A percentile compares a stretch with the other conserved stretches of the same genome.
These are phyloP conservation scores for Tuber umbilicatum DNA, from an alignment of 495 filamentous ascomycete species.

Conservation along the genomic window DNA sequence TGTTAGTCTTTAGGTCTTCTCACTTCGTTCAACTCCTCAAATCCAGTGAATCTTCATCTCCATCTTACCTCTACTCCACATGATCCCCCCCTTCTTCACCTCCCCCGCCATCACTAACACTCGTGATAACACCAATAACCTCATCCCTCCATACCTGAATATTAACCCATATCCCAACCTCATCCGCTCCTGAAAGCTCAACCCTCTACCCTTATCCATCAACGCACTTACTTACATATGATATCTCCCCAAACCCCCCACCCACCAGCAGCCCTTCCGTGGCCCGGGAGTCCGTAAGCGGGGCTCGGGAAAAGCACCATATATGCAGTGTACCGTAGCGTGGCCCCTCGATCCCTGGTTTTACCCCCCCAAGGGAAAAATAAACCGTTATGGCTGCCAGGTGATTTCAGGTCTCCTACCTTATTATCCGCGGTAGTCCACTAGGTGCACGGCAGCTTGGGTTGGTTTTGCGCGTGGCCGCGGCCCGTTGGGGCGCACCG, in stretches of 20 bases:
- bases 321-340: neutral
- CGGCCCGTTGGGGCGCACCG: neutral
- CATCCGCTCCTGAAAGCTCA: neutral
- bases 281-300: neutral
- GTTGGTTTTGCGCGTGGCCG: neutral
- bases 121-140: neutral
- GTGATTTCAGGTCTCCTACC: neutral
- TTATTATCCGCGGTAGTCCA: neutral
- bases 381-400: neutral
- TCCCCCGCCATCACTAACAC: neutral
- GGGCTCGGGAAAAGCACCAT: neutral
- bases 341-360: neutral
- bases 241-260: neutral
- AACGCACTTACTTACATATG: neutral
- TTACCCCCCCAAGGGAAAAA: neutral
- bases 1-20: neutral
- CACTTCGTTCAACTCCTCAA: neutral
- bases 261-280: neutral
- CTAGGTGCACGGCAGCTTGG: neutral
- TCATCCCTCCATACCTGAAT: neutral
- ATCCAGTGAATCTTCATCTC: neutral
- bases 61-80: neutral
- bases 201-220: neutral
- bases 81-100: neutral
- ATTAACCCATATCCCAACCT: neutral